A percentile compares a stretch with the other conserved stretches of the same genome.
phyloP scores from a whole-genome alignment of 306 rosid genomes.

The Cyclanthera cordifolia region DNA sequence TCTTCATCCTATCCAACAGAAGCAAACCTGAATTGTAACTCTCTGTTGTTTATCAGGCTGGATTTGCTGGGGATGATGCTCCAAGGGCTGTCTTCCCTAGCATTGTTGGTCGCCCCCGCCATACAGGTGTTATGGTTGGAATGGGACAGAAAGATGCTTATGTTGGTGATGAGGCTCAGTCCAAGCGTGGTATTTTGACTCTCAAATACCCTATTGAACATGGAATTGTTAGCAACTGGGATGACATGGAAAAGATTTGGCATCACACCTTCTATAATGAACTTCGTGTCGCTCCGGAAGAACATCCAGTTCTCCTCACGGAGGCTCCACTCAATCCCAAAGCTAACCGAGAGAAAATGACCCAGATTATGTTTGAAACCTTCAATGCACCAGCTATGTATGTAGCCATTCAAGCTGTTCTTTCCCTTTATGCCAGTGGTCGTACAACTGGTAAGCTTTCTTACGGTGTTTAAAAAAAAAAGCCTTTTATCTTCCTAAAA shows the following conservation, averaged over 20 bases:
- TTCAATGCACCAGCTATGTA: constrained; percentile 73
- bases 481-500: neutral
- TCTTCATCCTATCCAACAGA: neutral
- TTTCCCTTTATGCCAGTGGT: constrained; percentile 80
- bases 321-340: constrained; percentile 72
- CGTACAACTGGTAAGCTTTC: constrained; percentile 65
- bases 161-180: constrained; percentile 33
- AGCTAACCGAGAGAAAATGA: constrained; percentile 51
- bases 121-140: constrained; percentile 32
- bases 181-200: constrained; percentile 30
- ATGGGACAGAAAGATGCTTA: constrained; percentile 31
- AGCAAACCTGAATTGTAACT: neutral
- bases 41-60: constrained; percentile 20
- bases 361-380: constrained; percentile 31
- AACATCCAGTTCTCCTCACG: constrained; percentile 63
- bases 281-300: constrained; percentile 32
- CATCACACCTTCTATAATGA: constrained; percentile 31
- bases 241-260: constrained; percentile 73
- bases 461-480: neutral
- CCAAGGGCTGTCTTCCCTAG: constrained; percentile 34
- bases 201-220: constrained; percentile 62
- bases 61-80: constrained; percentile 32
- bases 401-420: constrained; percentile 66
- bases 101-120: constrained; percentile 31
- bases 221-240: constrained; percentile 76